Percentiles rank a stretch among this genome's conserved stretches.
Evolutionary conservation across 1,284 basidiomycete genomes (phyloP).

Genomic region (Ustilago crameri): DNA sequence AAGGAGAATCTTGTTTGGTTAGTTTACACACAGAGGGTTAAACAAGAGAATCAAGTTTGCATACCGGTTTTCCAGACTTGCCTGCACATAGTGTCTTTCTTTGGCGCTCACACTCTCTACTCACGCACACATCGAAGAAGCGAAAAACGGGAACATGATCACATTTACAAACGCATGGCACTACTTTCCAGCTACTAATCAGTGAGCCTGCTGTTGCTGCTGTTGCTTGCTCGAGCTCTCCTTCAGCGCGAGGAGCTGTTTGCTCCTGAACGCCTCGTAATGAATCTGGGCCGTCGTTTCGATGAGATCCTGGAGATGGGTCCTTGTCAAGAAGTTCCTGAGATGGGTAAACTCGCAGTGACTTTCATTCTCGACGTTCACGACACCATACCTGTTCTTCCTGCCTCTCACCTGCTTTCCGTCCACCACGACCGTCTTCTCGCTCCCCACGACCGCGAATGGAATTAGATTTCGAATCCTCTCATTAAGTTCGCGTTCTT

Average conservation of each 20-base stretch:
- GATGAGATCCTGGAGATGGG: slow-evolving; percentile 96
- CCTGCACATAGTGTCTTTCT: too few relatives aligned
- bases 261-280: slow-evolving; percentile 99
- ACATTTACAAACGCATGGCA: too few relatives aligned
- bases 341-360: slow-evolving; percentile 99
- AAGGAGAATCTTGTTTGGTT: too few relatives aligned
- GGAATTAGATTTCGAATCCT: slow-evolving; percentile 92
- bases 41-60: too few relatives aligned
- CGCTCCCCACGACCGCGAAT: slow-evolving; percentile 95
- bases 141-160: too few relatives aligned
- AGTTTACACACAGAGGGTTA: too few relatives aligned
- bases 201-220: slow-evolving; percentile 16
- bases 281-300: slow-evolving; percentile 99
- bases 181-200: too few relatives aligned
- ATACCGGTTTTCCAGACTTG: too few relatives aligned
- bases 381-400: slow-evolving; percentile 97
- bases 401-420: slow-evolving; percentile 94
- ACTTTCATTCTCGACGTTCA: slow-evolving; percentile 89
- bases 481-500: slow-evolving; percentile 90
- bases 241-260: slow-evolving; percentile 92
- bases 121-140: too few relatives aligned
- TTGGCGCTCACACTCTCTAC: too few relatives aligned
- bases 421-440: slow-evolving; percentile 91
- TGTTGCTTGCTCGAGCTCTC: slow-evolving; percentile 72
- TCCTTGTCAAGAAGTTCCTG: slow-evolving; percentile 91